phyloP scores from a whole-genome alignment of 2,329 filamentous ascomycete species.

The Sarocladium kiliense region DNA sequence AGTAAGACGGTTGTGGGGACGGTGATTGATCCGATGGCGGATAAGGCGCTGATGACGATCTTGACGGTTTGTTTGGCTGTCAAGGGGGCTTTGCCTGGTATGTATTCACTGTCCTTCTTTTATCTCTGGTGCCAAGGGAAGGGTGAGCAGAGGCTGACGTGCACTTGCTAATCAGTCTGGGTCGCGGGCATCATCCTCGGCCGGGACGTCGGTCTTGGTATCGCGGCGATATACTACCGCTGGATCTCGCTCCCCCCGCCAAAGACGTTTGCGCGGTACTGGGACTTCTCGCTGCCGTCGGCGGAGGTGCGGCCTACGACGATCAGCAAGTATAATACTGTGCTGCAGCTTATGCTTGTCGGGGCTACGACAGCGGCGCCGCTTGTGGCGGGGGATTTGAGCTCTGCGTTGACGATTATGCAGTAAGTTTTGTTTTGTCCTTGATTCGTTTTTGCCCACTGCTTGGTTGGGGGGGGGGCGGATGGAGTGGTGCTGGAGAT shows the following conservation, averaged over 20 bases:
- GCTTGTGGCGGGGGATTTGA: slow-evolving; percentile 57
- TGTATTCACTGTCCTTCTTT: slow-evolving; percentile 21
- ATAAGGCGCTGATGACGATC: slow-evolving; percentile 94
- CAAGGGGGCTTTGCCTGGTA: slow-evolving; percentile 76
- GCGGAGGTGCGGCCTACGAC: slow-evolving; percentile 79
- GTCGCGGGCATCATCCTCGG: slow-evolving; percentile 87
- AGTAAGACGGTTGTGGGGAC: slow-evolving; percentile 91
- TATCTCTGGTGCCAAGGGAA: neutral
- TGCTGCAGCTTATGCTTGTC: slow-evolving; percentile 81
- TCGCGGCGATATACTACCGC: slow-evolving; percentile 90
- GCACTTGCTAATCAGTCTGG: slow-evolving; percentile 56
- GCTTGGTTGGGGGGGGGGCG: too few species aligned
- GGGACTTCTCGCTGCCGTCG: slow-evolving; percentile 91
- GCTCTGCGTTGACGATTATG: slow-evolving; percentile 50
- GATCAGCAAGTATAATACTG: slow-evolving; percentile 90
- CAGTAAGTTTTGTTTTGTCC: slow-evolving; percentile 50
- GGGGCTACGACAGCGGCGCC: slow-evolving; percentile 79
- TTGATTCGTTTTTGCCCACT: too few species aligned
- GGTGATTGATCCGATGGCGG: slow-evolving; percentile 93
- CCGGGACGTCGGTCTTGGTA: slow-evolving; percentile 74
- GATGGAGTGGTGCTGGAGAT: neutral
- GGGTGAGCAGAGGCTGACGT: neutral
- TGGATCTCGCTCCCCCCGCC: slow-evolving; percentile 91
- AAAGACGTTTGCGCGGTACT: slow-evolving; percentile 88
- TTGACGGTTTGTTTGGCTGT: slow-evolving; percentile 78